Percentiles rank a stretch among this genome's conserved stretches.
Conservation (phyloP, 78 protist genomes). For the Isochrysis galbana region DNA sequence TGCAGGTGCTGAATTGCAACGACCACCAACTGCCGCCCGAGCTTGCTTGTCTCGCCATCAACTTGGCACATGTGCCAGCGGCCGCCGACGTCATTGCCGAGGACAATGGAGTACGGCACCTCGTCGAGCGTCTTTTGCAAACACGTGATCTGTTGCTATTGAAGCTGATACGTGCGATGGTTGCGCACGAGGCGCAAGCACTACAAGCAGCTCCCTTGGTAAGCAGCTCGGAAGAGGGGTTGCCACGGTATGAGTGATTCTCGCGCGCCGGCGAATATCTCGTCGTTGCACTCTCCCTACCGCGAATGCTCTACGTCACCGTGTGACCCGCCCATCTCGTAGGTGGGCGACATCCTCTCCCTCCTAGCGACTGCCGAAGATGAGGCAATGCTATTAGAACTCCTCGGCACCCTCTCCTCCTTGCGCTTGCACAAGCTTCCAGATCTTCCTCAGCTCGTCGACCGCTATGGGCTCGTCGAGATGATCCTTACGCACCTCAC, state of each 20-base stretch:
- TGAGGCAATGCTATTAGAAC: background rate
- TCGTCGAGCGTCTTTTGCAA: background rate
- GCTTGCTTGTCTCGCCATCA: background rate
- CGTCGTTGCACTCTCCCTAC: no score
- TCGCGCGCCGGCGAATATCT: no score
- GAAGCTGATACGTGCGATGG: conserved; percentile 4
- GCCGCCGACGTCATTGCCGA: background rate
- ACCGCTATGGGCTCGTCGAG: background rate
- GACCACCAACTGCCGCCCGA: background rate
- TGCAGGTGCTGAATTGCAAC: background rate
- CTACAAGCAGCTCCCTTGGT: background rate
- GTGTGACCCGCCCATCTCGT: no score
- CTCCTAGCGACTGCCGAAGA: no score
- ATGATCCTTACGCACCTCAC: background rate
- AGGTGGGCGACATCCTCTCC: no score
- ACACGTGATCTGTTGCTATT: conserved; percentile 16
- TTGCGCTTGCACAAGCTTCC: background rate
- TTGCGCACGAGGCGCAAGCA: background rate
- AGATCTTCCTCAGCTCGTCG: background rate
- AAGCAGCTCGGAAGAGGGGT: no score
- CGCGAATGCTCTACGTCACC: no score
- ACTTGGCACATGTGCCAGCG: background rate
- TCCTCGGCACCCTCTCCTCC: background rate
- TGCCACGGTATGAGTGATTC: no score
- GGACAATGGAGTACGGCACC: background rate